Conservation (phyloP, 2,329 filamentous ascomycete genomes). For the Blastomyces parvus region DNA sequence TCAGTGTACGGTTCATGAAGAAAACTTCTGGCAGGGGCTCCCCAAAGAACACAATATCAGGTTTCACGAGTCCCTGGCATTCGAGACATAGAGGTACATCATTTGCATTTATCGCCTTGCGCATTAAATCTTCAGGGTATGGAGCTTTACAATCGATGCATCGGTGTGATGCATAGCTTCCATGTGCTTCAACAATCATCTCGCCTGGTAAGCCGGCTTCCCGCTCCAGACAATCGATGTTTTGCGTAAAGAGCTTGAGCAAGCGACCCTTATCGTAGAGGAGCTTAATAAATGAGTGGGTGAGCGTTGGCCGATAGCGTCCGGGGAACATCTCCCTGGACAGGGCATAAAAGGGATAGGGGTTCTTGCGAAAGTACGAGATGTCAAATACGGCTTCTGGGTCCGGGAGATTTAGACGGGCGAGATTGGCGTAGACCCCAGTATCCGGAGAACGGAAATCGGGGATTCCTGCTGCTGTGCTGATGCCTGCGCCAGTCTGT, state of each 20-base stretch:
- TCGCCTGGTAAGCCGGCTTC: slow-evolving; percentile 72
- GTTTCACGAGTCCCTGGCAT: slow-evolving; percentile 78
- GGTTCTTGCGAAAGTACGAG: slow-evolving; percentile 72
- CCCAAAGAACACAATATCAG: slow-evolving; percentile 91
- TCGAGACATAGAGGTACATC: slow-evolving; percentile 60
- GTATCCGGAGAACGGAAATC: slow-evolving; percentile 92
- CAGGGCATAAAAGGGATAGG: slow-evolving; percentile 82
- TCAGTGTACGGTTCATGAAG: slow-evolving; percentile 48
- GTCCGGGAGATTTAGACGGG: slow-evolving; percentile 72
- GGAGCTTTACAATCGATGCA: slow-evolving; percentile 76
- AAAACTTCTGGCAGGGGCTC: slow-evolving; percentile 61
- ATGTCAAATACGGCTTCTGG: slow-evolving; percentile 95
- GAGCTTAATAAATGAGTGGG: slow-evolving; percentile 79
- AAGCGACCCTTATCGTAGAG: slow-evolving; percentile 66
- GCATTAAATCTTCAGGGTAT: slow-evolving; percentile 68
- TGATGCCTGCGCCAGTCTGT: slow-evolving; percentile 74
- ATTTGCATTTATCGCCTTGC: slow-evolving; percentile 54
- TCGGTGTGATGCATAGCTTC: slow-evolving; percentile 81
- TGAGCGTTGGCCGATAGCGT: slow-evolving; percentile 76
- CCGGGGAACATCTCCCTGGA: slow-evolving; percentile 89
- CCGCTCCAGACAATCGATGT: slow-evolving; percentile 92
- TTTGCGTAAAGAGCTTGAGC: slow-evolving; percentile 87
- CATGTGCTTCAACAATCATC: slow-evolving; percentile 85
- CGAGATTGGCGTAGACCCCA: slow-evolving; percentile 86
- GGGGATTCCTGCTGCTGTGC: slow-evolving; percentile 56